A percentile compares a stretch with the other conserved stretches of the same genome.
Evolutionary conservation across 352 stramenopile species (phyloP).

Genomic region (Globisporangium nunn): DNA sequence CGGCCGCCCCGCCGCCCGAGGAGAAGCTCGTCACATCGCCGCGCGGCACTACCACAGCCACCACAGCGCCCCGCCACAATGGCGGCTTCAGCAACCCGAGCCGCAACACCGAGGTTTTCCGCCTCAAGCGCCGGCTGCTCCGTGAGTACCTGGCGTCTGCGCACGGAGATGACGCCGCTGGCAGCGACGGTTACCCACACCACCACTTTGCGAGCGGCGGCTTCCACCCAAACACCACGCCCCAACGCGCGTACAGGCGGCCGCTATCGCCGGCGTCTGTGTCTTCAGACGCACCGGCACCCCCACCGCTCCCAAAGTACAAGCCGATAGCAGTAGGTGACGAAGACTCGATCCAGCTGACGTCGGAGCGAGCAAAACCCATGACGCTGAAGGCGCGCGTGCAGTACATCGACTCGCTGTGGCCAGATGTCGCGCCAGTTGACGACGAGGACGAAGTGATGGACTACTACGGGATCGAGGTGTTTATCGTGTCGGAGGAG

Average conservation of each 20-base stretch:
- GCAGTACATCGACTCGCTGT: constrained; percentile 64
- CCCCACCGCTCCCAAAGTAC: constrained; percentile 38
- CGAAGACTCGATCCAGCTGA: constrained; percentile 35
- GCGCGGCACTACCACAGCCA: constrained; percentile 42
- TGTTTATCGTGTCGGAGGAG: constrained; percentile 64
- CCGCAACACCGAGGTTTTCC: constrained; percentile 59
- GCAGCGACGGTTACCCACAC: not conserved
- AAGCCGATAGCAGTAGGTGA: constrained; percentile 31
- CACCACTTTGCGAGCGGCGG: not conserved
- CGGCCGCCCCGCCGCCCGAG: constrained; percentile 45
- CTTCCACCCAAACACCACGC: constrained; percentile 1
- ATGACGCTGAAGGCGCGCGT: constrained; percentile 52
- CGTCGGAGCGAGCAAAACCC: constrained; percentile 24
- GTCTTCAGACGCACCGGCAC: constrained; percentile 4
- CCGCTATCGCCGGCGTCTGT: constrained; percentile 10
- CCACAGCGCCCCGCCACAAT: constrained; percentile 49
- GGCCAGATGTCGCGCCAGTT: constrained; percentile 51
- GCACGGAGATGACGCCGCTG: not conserved
- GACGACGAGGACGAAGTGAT: constrained; percentile 68
- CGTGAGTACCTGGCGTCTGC: constrained; percentile 44
- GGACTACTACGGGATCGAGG: constrained; percentile 72
- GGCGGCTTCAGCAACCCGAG: constrained; percentile 70
- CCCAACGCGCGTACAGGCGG: constrained; percentile 13
- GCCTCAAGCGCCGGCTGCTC: constrained; percentile 56
- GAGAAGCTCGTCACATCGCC: constrained; percentile 51